These are phyloP conservation scores for Gaeumannomyces sp. DNA, from an alignment of 2,329 filamentous ascomycete genomes.

Conservation along the genomic window DNA sequence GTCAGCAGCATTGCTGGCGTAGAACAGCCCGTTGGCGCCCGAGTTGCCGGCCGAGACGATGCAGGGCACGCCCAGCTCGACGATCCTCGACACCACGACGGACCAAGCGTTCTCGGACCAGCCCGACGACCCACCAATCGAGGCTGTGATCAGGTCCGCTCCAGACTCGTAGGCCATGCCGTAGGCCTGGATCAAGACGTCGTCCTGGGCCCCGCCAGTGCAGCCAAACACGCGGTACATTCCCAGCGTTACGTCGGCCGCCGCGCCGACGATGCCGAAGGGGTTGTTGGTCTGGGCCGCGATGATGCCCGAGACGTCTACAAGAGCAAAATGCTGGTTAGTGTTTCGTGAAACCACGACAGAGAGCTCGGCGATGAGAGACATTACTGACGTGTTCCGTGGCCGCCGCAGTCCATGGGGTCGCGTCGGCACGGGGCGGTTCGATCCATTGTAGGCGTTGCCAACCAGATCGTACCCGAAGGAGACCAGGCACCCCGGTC, in stretches of 20 bases:
- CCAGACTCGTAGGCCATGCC: slow-evolving; percentile 56
- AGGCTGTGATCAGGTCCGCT: slow-evolving; percentile 50
- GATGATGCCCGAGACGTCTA: slow-evolving; percentile 53
- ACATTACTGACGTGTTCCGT: slow-evolving; percentile 41
- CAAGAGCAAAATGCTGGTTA: background rate
- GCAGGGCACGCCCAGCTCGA: slow-evolving; percentile 42
- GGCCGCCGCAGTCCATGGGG: slow-evolving; percentile 50
- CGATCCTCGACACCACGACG: slow-evolving; percentile 44
- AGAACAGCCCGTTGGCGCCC: slow-evolving; percentile 40
- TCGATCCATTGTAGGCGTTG: slow-evolving; percentile 32
- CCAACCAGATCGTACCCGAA: slow-evolving; percentile 16
- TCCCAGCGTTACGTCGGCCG: slow-evolving; percentile 49
- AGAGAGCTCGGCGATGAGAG: background rate
- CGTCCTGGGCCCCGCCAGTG: slow-evolving; percentile 41
- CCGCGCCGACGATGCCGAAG: slow-evolving; percentile 49
- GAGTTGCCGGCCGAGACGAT: slow-evolving; percentile 38
- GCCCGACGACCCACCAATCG: slow-evolving; percentile 44
- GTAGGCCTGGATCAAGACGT: slow-evolving; percentile 53
- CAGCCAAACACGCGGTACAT: slow-evolving; percentile 55
- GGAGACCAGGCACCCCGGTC: slow-evolving; percentile 14
- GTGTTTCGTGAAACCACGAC: no score
- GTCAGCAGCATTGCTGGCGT: slow-evolving; percentile 40
- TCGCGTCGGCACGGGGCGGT: slow-evolving; percentile 37
- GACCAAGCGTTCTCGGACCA: slow-evolving; percentile 48
- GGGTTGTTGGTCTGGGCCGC: slow-evolving; percentile 49